Evolutionary conservation across 2,329 filamentous ascomycete species (phyloP).

Genomic region (Ceratocystis diversiconidia): DNA sequence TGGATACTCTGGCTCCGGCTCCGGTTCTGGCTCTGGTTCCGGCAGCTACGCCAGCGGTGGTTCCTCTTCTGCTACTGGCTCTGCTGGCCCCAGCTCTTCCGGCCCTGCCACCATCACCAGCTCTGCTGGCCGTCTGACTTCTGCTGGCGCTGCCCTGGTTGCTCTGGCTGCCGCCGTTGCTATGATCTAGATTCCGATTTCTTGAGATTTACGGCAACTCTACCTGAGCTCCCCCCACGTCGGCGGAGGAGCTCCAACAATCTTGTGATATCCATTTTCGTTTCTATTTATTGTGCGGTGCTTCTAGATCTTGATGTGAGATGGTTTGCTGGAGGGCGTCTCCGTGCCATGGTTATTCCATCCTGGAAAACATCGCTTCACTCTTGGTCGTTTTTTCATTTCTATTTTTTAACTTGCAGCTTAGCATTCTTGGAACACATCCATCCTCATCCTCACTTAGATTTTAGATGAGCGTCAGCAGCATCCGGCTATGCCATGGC

Average conservation of each 20-base stretch:
- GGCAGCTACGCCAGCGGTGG: neutral
- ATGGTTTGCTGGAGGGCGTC: neutral
- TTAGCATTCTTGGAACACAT: neutral
- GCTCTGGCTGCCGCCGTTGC: constrained; percentile 16
- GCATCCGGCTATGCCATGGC: neutral
- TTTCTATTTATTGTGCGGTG: constrained; percentile 2
- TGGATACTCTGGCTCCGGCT: neutral
- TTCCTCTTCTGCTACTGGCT: neutral
- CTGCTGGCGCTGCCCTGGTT: constrained; percentile 13
- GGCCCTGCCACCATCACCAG: constrained; percentile 10
- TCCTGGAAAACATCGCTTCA: neutral
- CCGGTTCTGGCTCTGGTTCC: neutral
- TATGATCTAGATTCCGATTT: constrained; percentile 15
- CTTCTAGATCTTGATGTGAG: neutral
- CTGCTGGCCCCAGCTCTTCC: neutral
- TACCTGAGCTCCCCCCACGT: neutral
- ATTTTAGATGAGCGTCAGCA: constrained; percentile 1
- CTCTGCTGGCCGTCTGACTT: constrained; percentile 14
- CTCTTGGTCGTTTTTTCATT: neutral
- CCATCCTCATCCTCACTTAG: neutral
- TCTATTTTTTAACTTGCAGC: neutral
- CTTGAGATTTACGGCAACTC: neutral
- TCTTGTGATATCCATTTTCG: constrained; percentile 8
- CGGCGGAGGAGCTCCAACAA: neutral
- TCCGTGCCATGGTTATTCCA: neutral